Evolutionary conservation across 108 stramenopile genomes (phyloP).

Genomic region (Nitzschia palea): DNA sequence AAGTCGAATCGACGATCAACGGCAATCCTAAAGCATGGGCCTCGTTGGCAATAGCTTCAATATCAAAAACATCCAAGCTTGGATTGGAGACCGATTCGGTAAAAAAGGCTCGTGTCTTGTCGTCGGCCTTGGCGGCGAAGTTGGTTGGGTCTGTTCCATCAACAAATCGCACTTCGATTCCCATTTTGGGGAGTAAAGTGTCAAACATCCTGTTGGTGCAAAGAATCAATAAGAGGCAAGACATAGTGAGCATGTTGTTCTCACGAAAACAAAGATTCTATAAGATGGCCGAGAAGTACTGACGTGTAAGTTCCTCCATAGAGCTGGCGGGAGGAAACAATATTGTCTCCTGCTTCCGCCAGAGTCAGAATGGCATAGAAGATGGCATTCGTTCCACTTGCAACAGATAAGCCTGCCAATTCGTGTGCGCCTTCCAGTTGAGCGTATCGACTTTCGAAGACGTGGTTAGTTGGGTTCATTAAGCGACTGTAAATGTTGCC

Average conservation of each 20-base stretch:
- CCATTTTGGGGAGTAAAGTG: conserved; percentile 67
- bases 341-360: conserved; percentile 82
- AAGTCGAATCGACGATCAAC: conserved; percentile 88
- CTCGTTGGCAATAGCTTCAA: conserved; percentile 58
- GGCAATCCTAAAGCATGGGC: conserved; percentile 75
- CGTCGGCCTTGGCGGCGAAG: conserved; percentile 58
- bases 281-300: neutral
- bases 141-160: conserved; percentile 61
- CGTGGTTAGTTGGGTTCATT: conserved; percentile 70
- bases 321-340: conserved; percentile 61
- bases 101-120: conserved; percentile 87
- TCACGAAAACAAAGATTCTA: neutral
- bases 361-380: conserved; percentile 77
- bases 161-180: conserved; percentile 76
- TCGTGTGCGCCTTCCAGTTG: conserved; percentile 69
- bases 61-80: conserved; percentile 59
- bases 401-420: conserved; percentile 53
- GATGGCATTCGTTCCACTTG: conserved; percentile 70
- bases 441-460: conserved; percentile 72
- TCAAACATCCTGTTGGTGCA: conserved; percentile 62
- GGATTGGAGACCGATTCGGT: conserved; percentile 76
- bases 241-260: conserved; percentile 6
- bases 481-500: conserved; percentile 86
- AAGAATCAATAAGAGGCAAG: neutral
- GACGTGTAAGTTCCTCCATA: conserved; percentile 76